Base-by-base conservation (phyloP, 176 grass and related monocot genomes). In the Alloteropsis semialata region DNA sequence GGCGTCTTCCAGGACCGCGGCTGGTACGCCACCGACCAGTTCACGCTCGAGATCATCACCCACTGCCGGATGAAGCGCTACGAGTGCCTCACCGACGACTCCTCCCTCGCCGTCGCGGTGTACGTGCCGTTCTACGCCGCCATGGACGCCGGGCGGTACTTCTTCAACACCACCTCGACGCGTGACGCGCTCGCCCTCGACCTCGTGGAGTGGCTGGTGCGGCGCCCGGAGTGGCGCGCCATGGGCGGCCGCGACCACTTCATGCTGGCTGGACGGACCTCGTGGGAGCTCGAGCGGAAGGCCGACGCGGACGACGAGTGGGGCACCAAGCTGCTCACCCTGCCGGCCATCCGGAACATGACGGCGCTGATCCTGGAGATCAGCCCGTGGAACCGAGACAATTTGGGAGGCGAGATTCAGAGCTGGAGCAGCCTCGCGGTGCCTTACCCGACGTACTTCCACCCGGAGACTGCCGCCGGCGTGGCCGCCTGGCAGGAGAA, bases 361-460 rank as follows among this genome's bases (percentile, higher is more conserved):
- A 91, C 92, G 17, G 81, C 76, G 73, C 87, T 94, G 21, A 39
- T 81, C 34, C 32, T 92, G 8, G 92, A 94, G 74, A 74, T 77
- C 14, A 92, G 76, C 77, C 67, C 83, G 8, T 92, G 81, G 89
- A n/a, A n/a, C n/a, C n/a, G n/a, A n/a, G n/a, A n/a, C n/a, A n/a
- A n/a, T n/a, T n/a, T n/a, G n/a, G n/a, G n/a, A n/a, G n/a, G n/a
- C n/a, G n/a, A n/a, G n/a, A n/a, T n/a, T n/a, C n/a, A n/a, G n/a
- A 0, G 55, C 55, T 25, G 24, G 56, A 59, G 11, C 24, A 59
- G 3, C 5, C 25, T 60, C 24, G 90, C 63, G 5, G 75, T 92
- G 13, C 93, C 93, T 0, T 94, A 74, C 77, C 89, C 92, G 36
- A 88, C 90, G 0, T 86, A 92, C 63, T 92, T 92, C 61, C 90